Evolutionary conservation across 208 protist species (phyloP).

Genomic region (Crithidia bombi): DNA sequence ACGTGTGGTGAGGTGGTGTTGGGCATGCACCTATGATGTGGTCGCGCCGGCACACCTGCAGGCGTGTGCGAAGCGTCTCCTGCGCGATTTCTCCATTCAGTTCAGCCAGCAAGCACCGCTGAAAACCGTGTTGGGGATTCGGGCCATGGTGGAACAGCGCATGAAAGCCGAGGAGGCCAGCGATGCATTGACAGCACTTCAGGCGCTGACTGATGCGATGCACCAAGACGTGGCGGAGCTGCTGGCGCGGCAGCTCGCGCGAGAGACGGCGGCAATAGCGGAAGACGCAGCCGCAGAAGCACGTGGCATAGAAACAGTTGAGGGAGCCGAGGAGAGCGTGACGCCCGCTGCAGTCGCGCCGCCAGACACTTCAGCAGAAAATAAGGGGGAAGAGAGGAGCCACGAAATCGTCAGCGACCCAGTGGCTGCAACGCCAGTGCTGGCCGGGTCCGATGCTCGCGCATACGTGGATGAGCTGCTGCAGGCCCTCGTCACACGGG

Average conservation of each 20-base stretch:
- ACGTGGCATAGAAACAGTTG: neutral
- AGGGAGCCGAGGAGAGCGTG: neutral
- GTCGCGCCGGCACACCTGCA: constrained; percentile 97
- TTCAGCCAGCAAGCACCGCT: constrained; percentile 87
- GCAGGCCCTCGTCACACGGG: constrained; percentile 39
- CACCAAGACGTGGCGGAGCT: constrained; percentile 12
- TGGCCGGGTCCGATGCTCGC: constrained; percentile 25
- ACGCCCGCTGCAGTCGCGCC: constrained; percentile 11
- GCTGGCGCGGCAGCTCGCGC: constrained; percentile 17
- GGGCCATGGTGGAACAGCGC: constrained; percentile 96
- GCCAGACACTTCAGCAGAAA: constrained; percentile 1
- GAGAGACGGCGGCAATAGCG: neutral
- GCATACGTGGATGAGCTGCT: constrained; percentile 53
- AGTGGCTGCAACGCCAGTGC: neutral
- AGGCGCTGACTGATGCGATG: neutral
- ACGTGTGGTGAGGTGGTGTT: constrained; percentile 92
- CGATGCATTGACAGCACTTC: neutral
- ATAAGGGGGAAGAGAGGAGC: neutral
- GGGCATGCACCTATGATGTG: constrained; percentile 84
- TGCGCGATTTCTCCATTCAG: constrained; percentile 91
- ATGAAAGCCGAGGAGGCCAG: constrained; percentile 10
- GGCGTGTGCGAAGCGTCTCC: constrained; percentile 96
- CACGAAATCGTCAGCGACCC: too few species aligned
- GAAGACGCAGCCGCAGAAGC: neutral
- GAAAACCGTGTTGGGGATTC: constrained; percentile 97